Percentiles rank a stretch among this genome's conserved stretches.
These are phyloP conservation scores for Verticillium klebahnii DNA, from an alignment of 2,329 filamentous ascomycete genomes.

Conservation along the genomic window DNA sequence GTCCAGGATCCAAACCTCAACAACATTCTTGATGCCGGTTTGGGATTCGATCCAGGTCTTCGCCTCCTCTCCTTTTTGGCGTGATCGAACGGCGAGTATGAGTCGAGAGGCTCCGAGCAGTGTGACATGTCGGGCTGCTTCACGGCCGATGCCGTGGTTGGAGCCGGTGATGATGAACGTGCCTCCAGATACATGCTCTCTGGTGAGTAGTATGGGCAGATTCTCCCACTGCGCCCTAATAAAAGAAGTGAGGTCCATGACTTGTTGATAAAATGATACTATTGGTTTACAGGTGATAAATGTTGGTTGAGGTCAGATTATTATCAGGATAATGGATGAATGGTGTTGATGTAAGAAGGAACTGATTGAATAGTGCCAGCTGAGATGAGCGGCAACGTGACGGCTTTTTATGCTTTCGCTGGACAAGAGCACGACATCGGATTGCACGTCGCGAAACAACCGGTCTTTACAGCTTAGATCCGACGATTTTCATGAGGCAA, in stretches of 20 bases:
- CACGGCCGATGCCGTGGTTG: conserved; percentile 27
- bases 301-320: too few species aligned
- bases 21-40: neutral
- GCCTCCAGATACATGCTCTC: neutral
- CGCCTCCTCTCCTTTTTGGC: conserved; percentile 4
- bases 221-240: neutral
- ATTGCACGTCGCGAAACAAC: too few species aligned
- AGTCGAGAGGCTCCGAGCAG: conserved; percentile 21
- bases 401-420: too few species aligned
- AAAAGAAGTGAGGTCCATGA: neutral
- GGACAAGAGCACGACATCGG: too few species aligned
- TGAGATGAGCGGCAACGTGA: too few species aligned
- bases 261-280: too few species aligned
- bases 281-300: too few species aligned
- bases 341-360: too few species aligned
- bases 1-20: conserved; percentile 23
- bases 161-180: conserved; percentile 26
- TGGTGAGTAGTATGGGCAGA: neutral
- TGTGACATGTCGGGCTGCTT: conserved; percentile 27
- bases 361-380: too few species aligned
- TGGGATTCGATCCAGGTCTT: conserved; percentile 1
- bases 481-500: too few species aligned
- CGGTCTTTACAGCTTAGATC: too few species aligned
- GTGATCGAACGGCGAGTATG: conserved; percentile 25
- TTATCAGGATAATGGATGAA: too few species aligned